phyloP scores from a whole-genome alignment of 345 rosid species.

The Hibiscus tridactylites region DNA sequence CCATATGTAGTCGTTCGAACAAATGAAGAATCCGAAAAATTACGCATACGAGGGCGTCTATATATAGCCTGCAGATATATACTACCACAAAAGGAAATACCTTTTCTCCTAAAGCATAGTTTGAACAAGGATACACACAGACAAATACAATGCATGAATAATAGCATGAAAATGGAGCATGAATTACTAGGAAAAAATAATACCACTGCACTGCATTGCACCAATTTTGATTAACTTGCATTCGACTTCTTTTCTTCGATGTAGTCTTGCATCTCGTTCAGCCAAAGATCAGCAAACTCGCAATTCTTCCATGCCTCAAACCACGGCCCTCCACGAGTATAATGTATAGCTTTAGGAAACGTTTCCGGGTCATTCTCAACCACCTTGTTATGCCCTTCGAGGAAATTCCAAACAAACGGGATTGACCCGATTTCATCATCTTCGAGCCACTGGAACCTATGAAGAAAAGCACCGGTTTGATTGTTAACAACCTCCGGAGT shows the following conservation, averaged over 20 bases:
- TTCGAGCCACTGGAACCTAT: slow-evolving; percentile 93
- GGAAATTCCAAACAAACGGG: slow-evolving; percentile 89
- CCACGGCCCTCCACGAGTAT: slow-evolving; percentile 98
- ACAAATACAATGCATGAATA: not conserved
- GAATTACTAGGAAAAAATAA: not conserved
- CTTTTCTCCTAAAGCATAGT: not conserved
- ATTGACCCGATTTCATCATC: slow-evolving; percentile 84
- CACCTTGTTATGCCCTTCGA: slow-evolving; percentile 85
- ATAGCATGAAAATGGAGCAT: slow-evolving; percentile 2
- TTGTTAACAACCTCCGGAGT: slow-evolving; percentile 64
- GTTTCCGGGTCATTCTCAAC: slow-evolving; percentile 54
- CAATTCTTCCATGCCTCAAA: slow-evolving; percentile 91
- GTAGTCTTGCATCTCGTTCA: slow-evolving; percentile 64
- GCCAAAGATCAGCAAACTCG: slow-evolving; percentile 89
- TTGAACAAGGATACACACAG: not conserved
- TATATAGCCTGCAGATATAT: not conserved
- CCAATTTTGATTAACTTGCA: slow-evolving; percentile 10
- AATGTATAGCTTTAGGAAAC: slow-evolving; percentile 76
- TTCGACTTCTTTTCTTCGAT: slow-evolving; percentile 15
- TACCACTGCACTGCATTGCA: too few species aligned
- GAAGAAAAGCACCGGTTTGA: slow-evolving; percentile 79
- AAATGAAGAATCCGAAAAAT: not conserved
- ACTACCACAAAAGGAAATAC: not conserved
- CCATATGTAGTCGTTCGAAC: not conserved
- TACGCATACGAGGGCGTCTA: not conserved